These are phyloP conservation scores for Leucogyrophana mollusca DNA, from an alignment of 768 basidiomycete species.

Conservation along the genomic window DNA sequence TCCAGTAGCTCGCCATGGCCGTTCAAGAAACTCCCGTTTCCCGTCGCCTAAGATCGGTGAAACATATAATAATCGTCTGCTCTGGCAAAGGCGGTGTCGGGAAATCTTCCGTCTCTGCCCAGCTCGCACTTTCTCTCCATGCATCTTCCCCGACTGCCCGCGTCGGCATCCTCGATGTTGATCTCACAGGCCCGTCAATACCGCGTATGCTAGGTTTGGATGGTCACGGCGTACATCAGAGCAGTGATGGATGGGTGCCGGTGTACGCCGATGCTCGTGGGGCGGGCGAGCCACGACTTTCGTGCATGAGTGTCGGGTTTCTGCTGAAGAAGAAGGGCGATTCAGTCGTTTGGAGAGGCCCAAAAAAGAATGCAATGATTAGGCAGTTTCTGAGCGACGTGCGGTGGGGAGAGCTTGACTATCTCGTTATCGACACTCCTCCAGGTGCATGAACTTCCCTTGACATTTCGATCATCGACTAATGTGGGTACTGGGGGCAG, in stretches of 20 bases:
- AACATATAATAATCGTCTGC: constrained; percentile 87
- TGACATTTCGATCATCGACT: constrained; percentile 4
- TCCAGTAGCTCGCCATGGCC: constrained; percentile 18
- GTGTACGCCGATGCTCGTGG: constrained; percentile 77
- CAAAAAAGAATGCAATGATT: constrained; percentile 99
- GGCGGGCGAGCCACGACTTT: constrained; percentile 65
- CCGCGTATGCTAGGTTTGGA: constrained; percentile 94
- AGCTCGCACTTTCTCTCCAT: constrained; percentile 87
- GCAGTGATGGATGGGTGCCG: constrained; percentile 96
- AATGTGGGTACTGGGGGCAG: constrained; percentile 41
- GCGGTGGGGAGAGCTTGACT: constrained; percentile 93
- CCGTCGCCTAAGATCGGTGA: constrained; percentile 69
- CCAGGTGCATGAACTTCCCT: constrained; percentile 63
- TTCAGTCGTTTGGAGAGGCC: constrained; percentile 97
- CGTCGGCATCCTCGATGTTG: constrained; percentile 91
- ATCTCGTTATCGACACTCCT: constrained; percentile 92
- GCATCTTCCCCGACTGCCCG: constrained; percentile 61
- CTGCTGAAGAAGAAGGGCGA: constrained; percentile 87
- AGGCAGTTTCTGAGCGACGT: constrained; percentile 93
- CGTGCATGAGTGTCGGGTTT: constrained; percentile 97
- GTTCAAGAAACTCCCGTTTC: constrained; percentile 57
- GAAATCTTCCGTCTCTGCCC: constrained; percentile 94
- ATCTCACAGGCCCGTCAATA: constrained; percentile 92
- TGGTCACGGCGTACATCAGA: constrained; percentile 85
- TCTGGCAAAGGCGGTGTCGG: constrained; percentile 99